A percentile compares a stretch with the other conserved stretches of the same genome.
These are phyloP conservation scores for Plectranthus barbatus DNA, from an alignment of 257 asterid species.

Conservation along the genomic window DNA sequence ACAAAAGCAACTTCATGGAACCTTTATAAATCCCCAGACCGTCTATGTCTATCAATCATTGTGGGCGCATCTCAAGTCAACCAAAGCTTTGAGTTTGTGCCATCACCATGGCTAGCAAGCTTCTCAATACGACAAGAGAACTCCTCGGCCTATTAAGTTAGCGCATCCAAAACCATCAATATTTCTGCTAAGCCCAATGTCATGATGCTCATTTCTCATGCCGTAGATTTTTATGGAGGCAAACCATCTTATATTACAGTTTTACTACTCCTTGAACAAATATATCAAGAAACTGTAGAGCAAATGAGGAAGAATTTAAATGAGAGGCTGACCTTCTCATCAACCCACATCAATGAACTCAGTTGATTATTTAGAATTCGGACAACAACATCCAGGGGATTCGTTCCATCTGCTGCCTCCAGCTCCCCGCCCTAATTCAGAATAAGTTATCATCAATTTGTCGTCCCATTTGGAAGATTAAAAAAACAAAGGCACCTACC, in stretches of 20 bases:
- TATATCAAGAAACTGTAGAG: not conserved
- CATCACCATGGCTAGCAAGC: constrained; percentile 68
- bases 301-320: constrained; percentile 1
- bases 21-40: too few species aligned
- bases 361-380: constrained; percentile 85
- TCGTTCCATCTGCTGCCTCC: constrained; percentile 65
- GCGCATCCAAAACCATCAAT: too few species aligned
- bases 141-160: constrained; percentile 57
- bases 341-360: constrained; percentile 89
- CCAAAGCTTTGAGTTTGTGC: constrained; percentile 57
- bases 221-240: too few species aligned
- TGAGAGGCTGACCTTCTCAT: constrained; percentile 69
- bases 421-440: constrained; percentile 78
- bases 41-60: too few species aligned
- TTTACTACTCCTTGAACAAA: too few species aligned
- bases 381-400: constrained; percentile 80
- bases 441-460: not conserved
- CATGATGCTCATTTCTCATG: too few species aligned
- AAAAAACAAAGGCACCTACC: constrained; percentile 29
- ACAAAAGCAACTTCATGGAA: too few species aligned
- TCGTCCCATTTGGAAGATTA: not conserved
- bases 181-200: too few species aligned
- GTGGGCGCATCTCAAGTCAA: constrained; percentile 27
- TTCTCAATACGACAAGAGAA: constrained; percentile 76
- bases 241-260: too few species aligned